Evolutionary conservation across 176 grass and related monocot species (phyloP), one percentile per base, ranked within the genome.

Genomic region (Cenchrus americanus): DNA sequence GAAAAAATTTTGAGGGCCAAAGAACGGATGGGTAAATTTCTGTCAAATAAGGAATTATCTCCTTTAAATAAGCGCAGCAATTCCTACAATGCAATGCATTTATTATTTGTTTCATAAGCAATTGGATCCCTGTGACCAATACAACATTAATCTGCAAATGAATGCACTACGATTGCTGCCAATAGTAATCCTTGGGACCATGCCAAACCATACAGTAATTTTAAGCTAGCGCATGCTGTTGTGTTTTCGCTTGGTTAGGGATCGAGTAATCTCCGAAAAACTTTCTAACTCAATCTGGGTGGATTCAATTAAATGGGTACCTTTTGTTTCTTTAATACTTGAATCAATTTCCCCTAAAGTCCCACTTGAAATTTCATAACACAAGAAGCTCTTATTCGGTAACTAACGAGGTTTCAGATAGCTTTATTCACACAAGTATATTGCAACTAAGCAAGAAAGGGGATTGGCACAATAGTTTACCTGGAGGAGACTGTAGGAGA

Each of bases 401-500:
- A 55, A 69, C 37, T 5, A 12, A 34, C 30, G 12, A 84, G 49
- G 40, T 21, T 89, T 51, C 17, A 37, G 12, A 14, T 70, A 53
- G 54, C 43, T 80, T 47, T 21, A 43, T 76, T 69, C 44, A 76
- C 12, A 53, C 1, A 71, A 19, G 44, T 51, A 54, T 21, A n/a
- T n/a, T 57, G 18, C 57, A 71, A 37, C 62, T 6, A 83, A 84
- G 58, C 41, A 86, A 74, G 43, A 19, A 70, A 37, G 37, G 10
- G 8, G 2, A 8, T 21, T 26, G 27, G 52, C 1, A 23, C 49
- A 47, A 46, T 77, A 48, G 9, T 55, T 78, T 64, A 90, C 88
- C 88, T 86, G 84, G 84, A 90, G 79, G 83, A 79, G 88, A 78
- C 6, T 78, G 59, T 5, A 10, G 73, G 66, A 61, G 79, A 73